A percentile compares a stretch with the other conserved stretches of the same genome.
phyloP scores from a whole-genome alignment of 1,139 yeast species.

The Suhomyces anneliseae region DNA sequence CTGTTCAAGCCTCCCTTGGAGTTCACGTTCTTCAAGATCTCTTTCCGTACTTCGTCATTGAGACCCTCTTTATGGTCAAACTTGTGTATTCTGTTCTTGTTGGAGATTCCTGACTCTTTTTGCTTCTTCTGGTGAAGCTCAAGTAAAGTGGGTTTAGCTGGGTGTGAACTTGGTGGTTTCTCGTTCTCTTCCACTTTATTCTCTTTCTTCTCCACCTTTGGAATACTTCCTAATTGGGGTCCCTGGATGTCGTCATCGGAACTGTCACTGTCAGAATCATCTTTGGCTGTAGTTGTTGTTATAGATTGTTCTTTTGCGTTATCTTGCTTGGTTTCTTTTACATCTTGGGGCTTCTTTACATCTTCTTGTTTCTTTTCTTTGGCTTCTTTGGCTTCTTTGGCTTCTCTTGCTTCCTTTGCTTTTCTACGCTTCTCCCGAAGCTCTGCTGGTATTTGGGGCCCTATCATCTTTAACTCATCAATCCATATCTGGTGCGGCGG shows the following conservation, averaged over 20 bases:
- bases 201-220: background rate
- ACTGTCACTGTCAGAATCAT: background rate
- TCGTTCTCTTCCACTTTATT: background rate
- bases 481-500: background rate
- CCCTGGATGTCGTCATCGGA: conserved; percentile 12
- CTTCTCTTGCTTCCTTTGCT: background rate
- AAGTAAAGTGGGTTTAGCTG: conserved; percentile 10
- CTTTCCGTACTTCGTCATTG: conserved; percentile 16
- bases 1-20: conserved; percentile 14
- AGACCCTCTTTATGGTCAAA: conserved; percentile 15
- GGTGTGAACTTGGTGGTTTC: background rate
- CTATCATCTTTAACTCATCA: conserved; percentile 6
- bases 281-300: too few relatives aligned
- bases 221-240: conserved; percentile 4
- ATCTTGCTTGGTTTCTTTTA: background rate
- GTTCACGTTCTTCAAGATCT: conserved; percentile 14
- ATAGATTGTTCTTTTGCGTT: too few relatives aligned
- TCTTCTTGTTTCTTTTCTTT: background rate
- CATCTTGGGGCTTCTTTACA: background rate
- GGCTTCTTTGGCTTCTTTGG: background rate
- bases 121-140: conserved; percentile 14
- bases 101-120: background rate
- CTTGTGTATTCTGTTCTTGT: conserved; percentile 11
- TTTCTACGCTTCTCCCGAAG: conserved; percentile 3
- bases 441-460: conserved; percentile 11